Conservation (phyloP, 352 stramenopile genomes). For the Globisporangium nagaii region DNA sequence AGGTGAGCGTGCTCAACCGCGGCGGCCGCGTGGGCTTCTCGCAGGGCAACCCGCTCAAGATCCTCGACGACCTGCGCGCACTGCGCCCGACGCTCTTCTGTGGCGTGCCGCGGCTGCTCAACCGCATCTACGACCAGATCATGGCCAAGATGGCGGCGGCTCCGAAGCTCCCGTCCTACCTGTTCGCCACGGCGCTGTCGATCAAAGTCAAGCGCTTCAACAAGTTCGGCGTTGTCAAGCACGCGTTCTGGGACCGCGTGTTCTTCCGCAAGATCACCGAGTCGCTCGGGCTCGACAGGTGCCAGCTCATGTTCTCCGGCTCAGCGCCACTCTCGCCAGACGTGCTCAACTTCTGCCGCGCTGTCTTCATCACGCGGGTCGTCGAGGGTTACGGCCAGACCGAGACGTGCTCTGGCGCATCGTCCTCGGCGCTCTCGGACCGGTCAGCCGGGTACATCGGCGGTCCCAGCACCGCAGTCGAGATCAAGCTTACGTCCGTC, state of each 20-base stretch:
- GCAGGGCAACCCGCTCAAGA: conserved; percentile 79
- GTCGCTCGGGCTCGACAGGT: conserved; percentile 80
- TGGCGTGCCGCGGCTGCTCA: conserved; percentile 92
- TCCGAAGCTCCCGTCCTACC: conserved; percentile 70
- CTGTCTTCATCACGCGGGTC: conserved; percentile 83
- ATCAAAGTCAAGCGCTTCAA: conserved; percentile 56
- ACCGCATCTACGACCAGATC: conserved; percentile 96
- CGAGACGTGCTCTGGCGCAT: conserved; percentile 88
- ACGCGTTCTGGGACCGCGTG: conserved; percentile 91
- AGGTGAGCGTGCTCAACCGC: conserved; percentile 48
- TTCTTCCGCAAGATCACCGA: conserved; percentile 93
- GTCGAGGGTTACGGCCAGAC: conserved; percentile 96
- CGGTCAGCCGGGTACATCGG: conserved; percentile 88
- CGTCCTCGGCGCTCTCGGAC: conserved; percentile 40
- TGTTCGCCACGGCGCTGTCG: conserved; percentile 78
- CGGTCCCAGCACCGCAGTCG: conserved; percentile 68
- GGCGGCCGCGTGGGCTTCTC: conserved; percentile 92
- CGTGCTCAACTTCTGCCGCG: conserved; percentile 93
- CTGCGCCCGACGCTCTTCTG: conserved; percentile 91
- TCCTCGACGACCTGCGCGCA: conserved; percentile 91
- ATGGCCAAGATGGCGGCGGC: conserved; percentile 62
- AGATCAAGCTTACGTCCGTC: conserved; percentile 95
- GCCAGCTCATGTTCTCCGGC: conserved; percentile 91
- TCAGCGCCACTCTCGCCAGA: conserved; percentile 91
- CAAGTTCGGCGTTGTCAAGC: conserved; percentile 37